Percentiles rank a stretch among this genome's conserved stretches.
phyloP scores from a whole-genome alignment of 345 rosid genomes.

The Citrus mangshanensis region DNA sequence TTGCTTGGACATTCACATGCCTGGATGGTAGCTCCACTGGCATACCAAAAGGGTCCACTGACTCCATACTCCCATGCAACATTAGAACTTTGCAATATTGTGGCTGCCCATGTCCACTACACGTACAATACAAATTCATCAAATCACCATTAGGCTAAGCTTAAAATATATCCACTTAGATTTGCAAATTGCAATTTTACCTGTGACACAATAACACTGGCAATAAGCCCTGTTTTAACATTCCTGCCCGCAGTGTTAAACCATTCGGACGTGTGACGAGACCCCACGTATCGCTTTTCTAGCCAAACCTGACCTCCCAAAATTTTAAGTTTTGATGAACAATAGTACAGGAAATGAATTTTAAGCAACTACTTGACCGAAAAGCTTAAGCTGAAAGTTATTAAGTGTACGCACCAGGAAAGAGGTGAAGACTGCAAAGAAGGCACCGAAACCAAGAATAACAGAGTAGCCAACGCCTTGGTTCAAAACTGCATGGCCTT shows the following conservation, averaged over 20 bases:
- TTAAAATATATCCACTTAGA: background rate
- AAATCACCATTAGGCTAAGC: background rate
- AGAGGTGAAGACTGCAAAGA: slow-evolving; percentile 88
- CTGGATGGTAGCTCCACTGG: slow-evolving; percentile 96
- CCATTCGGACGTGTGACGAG: slow-evolving; percentile 90
- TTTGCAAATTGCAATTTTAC: slow-evolving; percentile 16
- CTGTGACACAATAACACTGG: slow-evolving; percentile 93
- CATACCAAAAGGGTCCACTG: slow-evolving; percentile 98
- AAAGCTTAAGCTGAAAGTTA: background rate
- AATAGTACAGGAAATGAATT: background rate
- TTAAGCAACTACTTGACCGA: background rate
- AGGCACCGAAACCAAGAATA: slow-evolving; percentile 87
- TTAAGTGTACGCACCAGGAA: slow-evolving; percentile 41
- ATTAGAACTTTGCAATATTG: slow-evolving; percentile 95
- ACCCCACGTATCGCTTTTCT: slow-evolving; percentile 85
- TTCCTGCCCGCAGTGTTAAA: slow-evolving; percentile 97
- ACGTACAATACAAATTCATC: background rate
- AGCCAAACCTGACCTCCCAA: slow-evolving; percentile 61
- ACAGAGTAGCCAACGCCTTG: slow-evolving; percentile 85
- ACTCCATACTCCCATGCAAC: slow-evolving; percentile 94
- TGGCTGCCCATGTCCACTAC: slow-evolving; percentile 99
- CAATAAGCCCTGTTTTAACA: slow-evolving; percentile 93
- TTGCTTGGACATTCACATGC: slow-evolving; percentile 25
- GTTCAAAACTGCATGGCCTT: slow-evolving; percentile 57
- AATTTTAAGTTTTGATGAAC: background rate